These are phyloP conservation scores for Phytophthora parvispora DNA, from an alignment of 352 stramenopile species.

Conservation along the genomic window DNA sequence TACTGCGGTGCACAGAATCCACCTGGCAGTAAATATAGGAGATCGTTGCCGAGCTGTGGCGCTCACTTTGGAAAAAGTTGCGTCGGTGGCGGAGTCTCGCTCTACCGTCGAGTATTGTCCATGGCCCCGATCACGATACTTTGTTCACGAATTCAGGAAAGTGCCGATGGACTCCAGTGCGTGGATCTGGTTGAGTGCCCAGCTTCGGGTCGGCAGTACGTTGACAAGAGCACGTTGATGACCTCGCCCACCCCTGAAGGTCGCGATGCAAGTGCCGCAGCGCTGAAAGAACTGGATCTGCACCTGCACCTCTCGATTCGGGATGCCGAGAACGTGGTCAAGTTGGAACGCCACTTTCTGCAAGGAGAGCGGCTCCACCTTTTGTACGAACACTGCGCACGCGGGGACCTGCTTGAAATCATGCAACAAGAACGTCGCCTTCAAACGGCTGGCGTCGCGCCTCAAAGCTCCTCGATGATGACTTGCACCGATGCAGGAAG, in stretches of 20 bases:
- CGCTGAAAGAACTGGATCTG: conserved; percentile 74
- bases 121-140: conserved; percentile 25
- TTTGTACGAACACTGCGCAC: conserved; percentile 72
- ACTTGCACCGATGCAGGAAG: conserved; percentile 50
- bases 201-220: conserved; percentile 27
- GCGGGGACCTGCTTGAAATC: conserved; percentile 69
- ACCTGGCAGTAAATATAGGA: conserved; percentile 15
- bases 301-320: conserved; percentile 66
- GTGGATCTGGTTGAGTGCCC: conserved; percentile 68
- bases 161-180: conserved; percentile 41
- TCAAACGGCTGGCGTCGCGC: conserved; percentile 44
- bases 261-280: conserved; percentile 46
- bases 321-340: conserved; percentile 51
- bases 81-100: conserved; percentile 1
- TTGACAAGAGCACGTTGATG: conserved; percentile 75
- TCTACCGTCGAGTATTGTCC: not conserved
- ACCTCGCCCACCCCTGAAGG: conserved; percentile 30
- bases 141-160: conserved; percentile 49
- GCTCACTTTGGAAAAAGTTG: conserved; percentile 30
- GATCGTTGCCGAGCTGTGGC: not conserved
- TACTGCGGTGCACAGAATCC: conserved; percentile 24
- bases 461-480: conserved; percentile 33
- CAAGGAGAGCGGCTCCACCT: conserved; percentile 68
- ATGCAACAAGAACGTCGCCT: conserved; percentile 60
- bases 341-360: conserved; percentile 55